These are phyloP conservation scores for Geotrichum ghanense DNA, from an alignment of 805 yeast species.

Conservation along the genomic window DNA sequence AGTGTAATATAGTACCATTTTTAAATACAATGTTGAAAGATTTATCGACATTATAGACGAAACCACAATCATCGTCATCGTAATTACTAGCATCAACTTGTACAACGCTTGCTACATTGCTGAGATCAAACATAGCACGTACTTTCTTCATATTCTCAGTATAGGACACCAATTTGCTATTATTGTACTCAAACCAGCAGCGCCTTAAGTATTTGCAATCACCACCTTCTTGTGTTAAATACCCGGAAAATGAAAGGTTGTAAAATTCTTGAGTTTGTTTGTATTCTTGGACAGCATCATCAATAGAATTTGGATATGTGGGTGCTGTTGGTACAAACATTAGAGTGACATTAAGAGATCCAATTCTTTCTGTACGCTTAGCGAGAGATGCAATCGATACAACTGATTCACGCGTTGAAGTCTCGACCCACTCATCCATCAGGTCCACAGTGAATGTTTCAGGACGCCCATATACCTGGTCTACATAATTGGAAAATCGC, in stretches of 20 bases:
- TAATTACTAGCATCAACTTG: background rate
- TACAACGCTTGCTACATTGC: constrained; percentile 19
- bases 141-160: constrained; percentile 33
- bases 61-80: constrained; percentile 31
- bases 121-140: constrained; percentile 11
- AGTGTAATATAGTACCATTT: constrained; percentile 67
- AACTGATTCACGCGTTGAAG: no score
- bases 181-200: constrained; percentile 63
- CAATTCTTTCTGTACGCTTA: constrained; percentile 7
- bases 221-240: constrained; percentile 81
- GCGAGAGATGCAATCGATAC: background rate
- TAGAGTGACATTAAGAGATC: constrained; percentile 39
- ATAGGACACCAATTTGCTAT: constrained; percentile 61
- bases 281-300: constrained; percentile 26
- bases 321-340: constrained; percentile 48
- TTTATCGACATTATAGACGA: constrained; percentile 69
- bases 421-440: constrained; percentile 88
- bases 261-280: constrained; percentile 7
- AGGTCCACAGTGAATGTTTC: constrained; percentile 45
- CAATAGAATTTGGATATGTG: constrained; percentile 40
- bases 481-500: constrained; percentile 46
- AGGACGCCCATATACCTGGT: constrained; percentile 42
- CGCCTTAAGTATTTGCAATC: constrained; percentile 65
- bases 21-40: constrained; percentile 63
- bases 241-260: constrained; percentile 33